Evolutionary conservation across 1,284 basidiomycete species (phyloP).

Genomic region (Stygiomarasmius scandens): DNA sequence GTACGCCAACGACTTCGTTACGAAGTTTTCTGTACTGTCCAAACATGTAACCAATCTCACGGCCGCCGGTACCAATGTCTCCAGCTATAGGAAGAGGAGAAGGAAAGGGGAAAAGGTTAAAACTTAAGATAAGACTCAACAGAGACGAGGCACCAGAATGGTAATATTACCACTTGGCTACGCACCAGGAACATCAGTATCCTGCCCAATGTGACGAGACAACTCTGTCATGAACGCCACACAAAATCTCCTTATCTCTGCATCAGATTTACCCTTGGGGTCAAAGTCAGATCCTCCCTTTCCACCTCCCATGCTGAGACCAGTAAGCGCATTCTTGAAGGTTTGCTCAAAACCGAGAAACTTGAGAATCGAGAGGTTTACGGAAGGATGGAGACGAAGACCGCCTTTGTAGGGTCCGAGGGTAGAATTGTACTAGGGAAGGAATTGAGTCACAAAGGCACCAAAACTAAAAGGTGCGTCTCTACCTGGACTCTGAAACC

Average conservation of each 20-base stretch:
- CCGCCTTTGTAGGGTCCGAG: slow-evolving; percentile 86
- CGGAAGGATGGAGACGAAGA: slow-evolving; percentile 79
- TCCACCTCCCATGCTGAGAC: slow-evolving; percentile 76
- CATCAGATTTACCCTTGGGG: slow-evolving; percentile 82
- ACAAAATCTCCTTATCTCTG: slow-evolving; percentile 77
- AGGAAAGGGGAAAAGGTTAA: background rate
- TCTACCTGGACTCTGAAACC: slow-evolving; percentile 75
- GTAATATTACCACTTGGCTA: too few relatives aligned
- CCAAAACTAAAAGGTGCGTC: background rate
- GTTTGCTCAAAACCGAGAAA: slow-evolving; percentile 84
- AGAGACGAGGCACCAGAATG: too few relatives aligned
- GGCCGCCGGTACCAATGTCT: slow-evolving; percentile 72
- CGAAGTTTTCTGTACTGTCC: slow-evolving; percentile 77
- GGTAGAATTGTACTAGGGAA: slow-evolving; percentile 73
- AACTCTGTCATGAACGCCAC: slow-evolving; percentile 75
- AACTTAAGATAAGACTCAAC: too few relatives aligned
- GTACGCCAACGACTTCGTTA: slow-evolving; percentile 78
- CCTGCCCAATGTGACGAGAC: slow-evolving; percentile 68
- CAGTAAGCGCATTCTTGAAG: slow-evolving; percentile 86
- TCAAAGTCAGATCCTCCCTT: slow-evolving; percentile 80
- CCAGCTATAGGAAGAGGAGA: slow-evolving; percentile 47
- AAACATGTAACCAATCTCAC: slow-evolving; percentile 74
- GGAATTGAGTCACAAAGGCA: background rate
- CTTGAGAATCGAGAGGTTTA: slow-evolving; percentile 85
- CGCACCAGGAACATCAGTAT: slow-evolving; percentile 75